Conservation (phyloP, 106 monocot species). For the Apostasia shenzhenica region DNA sequence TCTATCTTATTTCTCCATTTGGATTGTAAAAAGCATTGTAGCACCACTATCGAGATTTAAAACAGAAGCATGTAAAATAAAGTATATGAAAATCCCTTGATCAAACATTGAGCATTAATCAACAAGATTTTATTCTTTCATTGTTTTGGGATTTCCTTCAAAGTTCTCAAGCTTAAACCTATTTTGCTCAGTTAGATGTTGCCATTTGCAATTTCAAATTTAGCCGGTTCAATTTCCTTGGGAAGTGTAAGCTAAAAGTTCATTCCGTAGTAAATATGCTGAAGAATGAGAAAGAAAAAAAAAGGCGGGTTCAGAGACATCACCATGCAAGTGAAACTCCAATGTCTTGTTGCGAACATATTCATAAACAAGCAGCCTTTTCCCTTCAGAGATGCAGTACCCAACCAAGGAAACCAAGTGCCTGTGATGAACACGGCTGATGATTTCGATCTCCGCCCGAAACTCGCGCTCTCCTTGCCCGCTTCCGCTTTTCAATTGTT, state of each 20-base stretch:
- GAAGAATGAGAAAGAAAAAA: not conserved
- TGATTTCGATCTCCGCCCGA: conserved; percentile 47
- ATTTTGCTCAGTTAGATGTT: not conserved
- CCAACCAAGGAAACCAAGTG: conserved; percentile 56
- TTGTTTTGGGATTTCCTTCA: no score
- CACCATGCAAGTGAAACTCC: conserved; percentile 59
- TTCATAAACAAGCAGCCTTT: conserved; percentile 49
- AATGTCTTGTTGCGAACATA: conserved; percentile 48
- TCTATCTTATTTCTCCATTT: no score
- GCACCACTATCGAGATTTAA: no score
- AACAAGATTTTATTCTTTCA: no score
- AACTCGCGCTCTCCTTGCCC: conserved; percentile 56
- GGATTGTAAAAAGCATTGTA: no score
- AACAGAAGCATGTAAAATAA: no score
- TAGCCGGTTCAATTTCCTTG: not conserved
- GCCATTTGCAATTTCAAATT: not conserved
- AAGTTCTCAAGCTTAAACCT: not conserved
- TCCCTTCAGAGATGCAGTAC: conserved; percentile 36
- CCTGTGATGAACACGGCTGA: conserved; percentile 50
- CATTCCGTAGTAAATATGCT: not conserved
- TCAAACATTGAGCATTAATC: no score
- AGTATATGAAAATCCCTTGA: no score
- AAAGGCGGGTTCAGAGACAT: not conserved
- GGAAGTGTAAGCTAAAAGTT: not conserved
- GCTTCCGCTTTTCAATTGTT: conserved; percentile 34